Evolutionary conservation across 139 green algal species (phyloP), one percentile per base, ranked within the genome.

Genomic region (Picochlorum sp.): DNA sequence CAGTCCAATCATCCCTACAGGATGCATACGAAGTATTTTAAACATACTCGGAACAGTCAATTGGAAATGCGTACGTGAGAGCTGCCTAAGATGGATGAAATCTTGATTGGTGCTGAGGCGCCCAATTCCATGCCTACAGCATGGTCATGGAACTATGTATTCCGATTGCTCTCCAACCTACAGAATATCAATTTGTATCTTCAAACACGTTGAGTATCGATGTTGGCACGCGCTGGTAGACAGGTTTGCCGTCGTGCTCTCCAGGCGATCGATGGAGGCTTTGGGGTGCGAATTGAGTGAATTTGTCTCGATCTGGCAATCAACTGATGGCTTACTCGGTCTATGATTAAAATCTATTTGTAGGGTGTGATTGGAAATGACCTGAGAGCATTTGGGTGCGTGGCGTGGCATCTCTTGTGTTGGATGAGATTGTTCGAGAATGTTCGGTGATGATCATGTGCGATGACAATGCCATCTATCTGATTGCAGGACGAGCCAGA

Each of bases 401-500:
- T 54, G 8, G 15, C 47, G 47, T 54, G 8, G 47, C 47, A 21
- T 20, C 47, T 54, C 11, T 54, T 10, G 7, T 26, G 47, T 26
- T 26, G 47, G 47, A 18, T 54, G 16, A 26, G 16, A 21, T 20
- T 54, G 47, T 20, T 54, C 16, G 47, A 20, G 47, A 20, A 54
- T 54, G 47, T 54, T 54, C 18, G 15, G 47, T 21, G 47, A 20
- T 54, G 47, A 21, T 54, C n/a, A 26, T 20, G 47, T 54, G 47
- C 16, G 16, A 54, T 21, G 47, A 13, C 11, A 26, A 6, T 21
- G 47, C 2, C 47, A 54, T 54, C 6, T 20, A 9, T 49, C 5
- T 24, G 3, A 41, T 11, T 73, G 77, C 70, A 84, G 75, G 62
- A 38, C 55, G 11, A 75, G 49, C 18, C 44, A 62, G 13, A 60